Evolutionary conservation across 345 rosid species (phyloP).

Genomic region (Dipteronia sinensis): DNA sequence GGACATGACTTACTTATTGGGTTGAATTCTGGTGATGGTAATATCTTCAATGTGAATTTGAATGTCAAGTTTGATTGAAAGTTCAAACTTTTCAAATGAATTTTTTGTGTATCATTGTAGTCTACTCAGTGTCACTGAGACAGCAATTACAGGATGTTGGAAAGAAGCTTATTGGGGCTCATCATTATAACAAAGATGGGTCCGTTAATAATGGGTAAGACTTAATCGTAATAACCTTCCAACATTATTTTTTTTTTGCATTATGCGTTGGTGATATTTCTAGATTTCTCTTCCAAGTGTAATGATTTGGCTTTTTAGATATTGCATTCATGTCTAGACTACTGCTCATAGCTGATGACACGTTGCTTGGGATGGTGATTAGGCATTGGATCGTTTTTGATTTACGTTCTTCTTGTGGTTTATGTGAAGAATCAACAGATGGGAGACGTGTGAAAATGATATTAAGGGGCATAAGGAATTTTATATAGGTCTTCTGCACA

Average conservation of each 20-base stretch:
- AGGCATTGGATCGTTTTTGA: background rate
- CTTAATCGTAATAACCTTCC: background rate
- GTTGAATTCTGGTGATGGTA: constrained; percentile 96
- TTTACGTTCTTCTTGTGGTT: background rate
- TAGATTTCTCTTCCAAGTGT: constrained; percentile 1
- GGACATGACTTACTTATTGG: constrained; percentile 98
- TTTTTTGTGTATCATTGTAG: constrained; percentile 55
- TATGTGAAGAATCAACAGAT: background rate
- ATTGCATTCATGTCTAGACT: background rate
- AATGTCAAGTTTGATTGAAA: constrained; percentile 19
- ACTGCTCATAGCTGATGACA: background rate
- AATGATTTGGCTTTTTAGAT: constrained; percentile 1
- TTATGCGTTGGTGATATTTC: constrained; percentile 10
- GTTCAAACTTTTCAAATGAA: constrained; percentile 27
- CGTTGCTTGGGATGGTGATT: background rate
- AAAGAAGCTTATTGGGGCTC: constrained; percentile 93
- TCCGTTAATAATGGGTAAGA: constrained; percentile 86
- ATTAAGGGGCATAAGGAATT: background rate
- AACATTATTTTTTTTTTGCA: background rate
- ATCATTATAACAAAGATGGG: constrained; percentile 96
- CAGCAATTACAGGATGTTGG: constrained; percentile 98
- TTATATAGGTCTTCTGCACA: background rate
- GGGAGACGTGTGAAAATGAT: background rate
- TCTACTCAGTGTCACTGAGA: constrained; percentile 94
- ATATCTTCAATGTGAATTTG: constrained; percentile 22